phyloP scores from a whole-genome alignment of 2,329 filamentous ascomycete species.

The Cytospora schulzeri region DNA sequence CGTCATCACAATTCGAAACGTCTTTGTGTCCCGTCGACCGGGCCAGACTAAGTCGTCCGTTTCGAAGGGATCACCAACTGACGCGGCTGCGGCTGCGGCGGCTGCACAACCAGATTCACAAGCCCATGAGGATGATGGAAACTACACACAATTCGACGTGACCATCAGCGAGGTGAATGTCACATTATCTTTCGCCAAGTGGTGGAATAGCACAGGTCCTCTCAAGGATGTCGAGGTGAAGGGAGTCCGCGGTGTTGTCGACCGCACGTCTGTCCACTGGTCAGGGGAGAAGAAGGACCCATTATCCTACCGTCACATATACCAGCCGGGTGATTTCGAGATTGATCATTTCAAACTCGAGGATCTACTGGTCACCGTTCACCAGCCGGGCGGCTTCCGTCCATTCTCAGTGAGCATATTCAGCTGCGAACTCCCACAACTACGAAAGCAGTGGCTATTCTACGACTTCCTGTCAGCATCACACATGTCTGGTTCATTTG shows the following conservation, averaged over 20 bases:
- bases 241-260: conserved; percentile 88
- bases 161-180: conserved; percentile 96
- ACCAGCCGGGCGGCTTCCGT: conserved; percentile 88
- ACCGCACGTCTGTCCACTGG: conserved; percentile 82
- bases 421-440: conserved; percentile 87
- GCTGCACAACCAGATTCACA: conserved; percentile 43
- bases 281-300: conserved; percentile 72
- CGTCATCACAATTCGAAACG: conserved; percentile 94
- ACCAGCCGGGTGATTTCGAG: conserved; percentile 92
- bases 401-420: conserved; percentile 95
- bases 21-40: conserved; percentile 89
- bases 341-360: conserved; percentile 96
- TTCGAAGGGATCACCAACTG: conserved; percentile 85
- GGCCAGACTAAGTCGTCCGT: conserved; percentile 81
- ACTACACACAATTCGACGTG: conserved; percentile 96
- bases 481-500: conserved; percentile 93
- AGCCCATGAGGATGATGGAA: conserved; percentile 77
- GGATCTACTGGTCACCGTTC: conserved; percentile 86
- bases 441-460: conserved; percentile 95
- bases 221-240: conserved; percentile 92
- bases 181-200: conserved; percentile 95
- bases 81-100: conserved; percentile 82
- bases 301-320: conserved; percentile 82
- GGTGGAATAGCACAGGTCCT: conserved; percentile 96
- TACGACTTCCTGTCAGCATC: conserved; percentile 96